Percentiles rank a stretch among this genome's conserved stretches.
Evolutionary conservation across 257 asterid species (phyloP).

Genomic region (Penstemon newberryi): DNA sequence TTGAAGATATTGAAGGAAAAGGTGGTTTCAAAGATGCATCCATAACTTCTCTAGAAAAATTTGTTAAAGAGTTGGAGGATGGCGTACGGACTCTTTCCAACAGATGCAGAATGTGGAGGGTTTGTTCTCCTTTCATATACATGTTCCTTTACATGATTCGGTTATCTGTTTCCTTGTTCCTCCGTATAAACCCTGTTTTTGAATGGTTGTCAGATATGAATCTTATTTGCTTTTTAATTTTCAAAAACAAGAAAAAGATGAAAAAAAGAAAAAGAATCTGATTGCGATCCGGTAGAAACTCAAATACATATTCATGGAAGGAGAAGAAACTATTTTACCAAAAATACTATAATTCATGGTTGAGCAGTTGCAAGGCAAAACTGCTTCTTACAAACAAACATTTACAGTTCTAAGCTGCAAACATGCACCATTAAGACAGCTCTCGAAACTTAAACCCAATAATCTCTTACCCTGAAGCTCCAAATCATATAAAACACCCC

Average conservation of each 20-base stretch:
- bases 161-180: slow-evolving; percentile 1
- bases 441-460: not conserved
- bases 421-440: too few relatives aligned
- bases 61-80: slow-evolving; percentile 64
- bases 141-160: slow-evolving; percentile 19
- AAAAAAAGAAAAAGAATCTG: not conserved
- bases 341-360: slow-evolving; percentile 3
- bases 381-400: not conserved
- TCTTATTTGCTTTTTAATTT: slow-evolving; percentile 12
- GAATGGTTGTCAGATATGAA: slow-evolving; percentile 7
- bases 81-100: slow-evolving; percentile 63
- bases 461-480: not conserved
- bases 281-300: not conserved
- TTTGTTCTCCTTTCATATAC: slow-evolving; percentile 37
- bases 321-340: not conserved
- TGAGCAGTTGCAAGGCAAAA: slow-evolving; percentile 12
- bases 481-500: not conserved
- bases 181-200: not conserved
- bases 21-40: slow-evolving; percentile 88
- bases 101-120: slow-evolving; percentile 74
- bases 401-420: too few relatives aligned
- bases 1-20: slow-evolving; percentile 70
- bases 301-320: not conserved
- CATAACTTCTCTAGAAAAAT: slow-evolving; percentile 50
- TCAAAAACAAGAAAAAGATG: not conserved